phyloP scores from a whole-genome alignment of 1,284 basidiomycete genomes.

The Puccinia coronata region DNA sequence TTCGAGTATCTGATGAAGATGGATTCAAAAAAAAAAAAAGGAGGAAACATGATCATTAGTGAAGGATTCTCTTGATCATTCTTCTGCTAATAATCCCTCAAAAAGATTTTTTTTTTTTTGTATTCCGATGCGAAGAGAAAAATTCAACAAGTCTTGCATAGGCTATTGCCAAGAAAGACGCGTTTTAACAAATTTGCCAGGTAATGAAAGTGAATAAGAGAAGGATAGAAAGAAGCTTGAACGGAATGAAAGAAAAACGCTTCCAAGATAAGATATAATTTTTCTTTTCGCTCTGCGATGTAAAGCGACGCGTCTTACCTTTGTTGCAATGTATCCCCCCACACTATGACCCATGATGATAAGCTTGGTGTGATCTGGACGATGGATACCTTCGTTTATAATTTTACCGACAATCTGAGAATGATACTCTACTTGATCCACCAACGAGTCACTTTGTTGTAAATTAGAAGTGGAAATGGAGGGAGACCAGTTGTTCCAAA shows the following conservation, averaged over 20 bases:
- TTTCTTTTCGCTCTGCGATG: too few relatives aligned
- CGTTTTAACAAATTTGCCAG: too few relatives aligned
- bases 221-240: too few relatives aligned
- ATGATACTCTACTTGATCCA: constrained; percentile 36
- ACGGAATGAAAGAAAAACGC: neutral
- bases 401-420: constrained; percentile 10
- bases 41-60: too few relatives aligned
- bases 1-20: constrained; percentile 19
- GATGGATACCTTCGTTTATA: neutral
- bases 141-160: too few relatives aligned
- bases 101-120: too few relatives aligned
- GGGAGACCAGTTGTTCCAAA: neutral
- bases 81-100: too few relatives aligned
- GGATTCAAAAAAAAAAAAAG: neutral
- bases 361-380: constrained; percentile 12
- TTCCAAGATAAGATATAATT: too few relatives aligned
- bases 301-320: too few relatives aligned
- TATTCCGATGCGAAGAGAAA: too few relatives aligned
- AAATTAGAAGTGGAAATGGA: neutral
- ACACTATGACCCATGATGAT: constrained; percentile 45
- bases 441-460: neutral
- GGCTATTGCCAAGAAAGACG: neutral
- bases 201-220: too few relatives aligned
- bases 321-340: constrained; percentile 32
- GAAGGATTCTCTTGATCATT: too few relatives aligned